These are phyloP conservation scores for Backusella australiensis DNA, from an alignment of 192 early-diverging fungal genomes.

Conservation along the genomic window DNA sequence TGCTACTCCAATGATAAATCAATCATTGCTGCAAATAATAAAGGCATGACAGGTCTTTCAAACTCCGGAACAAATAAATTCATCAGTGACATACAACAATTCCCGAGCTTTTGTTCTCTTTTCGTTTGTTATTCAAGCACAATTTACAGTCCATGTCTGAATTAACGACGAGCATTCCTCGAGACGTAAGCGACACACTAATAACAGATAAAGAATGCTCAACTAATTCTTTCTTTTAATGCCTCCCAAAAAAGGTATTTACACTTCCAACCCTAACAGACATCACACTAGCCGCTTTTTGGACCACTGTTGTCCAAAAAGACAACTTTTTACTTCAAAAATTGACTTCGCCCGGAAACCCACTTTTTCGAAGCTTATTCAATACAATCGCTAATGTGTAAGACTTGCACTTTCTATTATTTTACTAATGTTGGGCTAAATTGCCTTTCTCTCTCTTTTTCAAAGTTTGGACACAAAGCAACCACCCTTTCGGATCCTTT, in stretches of 20 bases:
- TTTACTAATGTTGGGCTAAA: neutral
- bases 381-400: conserved; percentile 95
- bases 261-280: conserved; percentile 53
- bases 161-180: neutral
- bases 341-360: conserved; percentile 54
- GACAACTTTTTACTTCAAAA: conserved; percentile 71
- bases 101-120: neutral
- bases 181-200: neutral
- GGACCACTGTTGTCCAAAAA: conserved; percentile 60
- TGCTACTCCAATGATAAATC: too few relatives aligned
- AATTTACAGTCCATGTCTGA: neutral
- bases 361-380: conserved; percentile 67
- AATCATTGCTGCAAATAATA: too few relatives aligned
- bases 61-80: neutral
- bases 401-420: conserved; percentile 8
- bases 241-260: conserved; percentile 28
- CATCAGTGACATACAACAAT: neutral
- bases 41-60: too few relatives aligned
- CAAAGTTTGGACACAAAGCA: conserved; percentile 87
- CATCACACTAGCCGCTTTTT: conserved; percentile 59
- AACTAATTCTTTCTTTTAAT: too few relatives aligned
- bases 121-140: neutral
- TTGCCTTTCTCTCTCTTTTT: neutral
- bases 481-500: conserved; percentile 86
- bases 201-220: too few relatives aligned